A percentile compares a stretch with the other conserved stretches of the same genome.
Evolutionary conservation across 2,329 filamentous ascomycete genomes (phyloP).

Genomic region (Fusarium sp.): DNA sequence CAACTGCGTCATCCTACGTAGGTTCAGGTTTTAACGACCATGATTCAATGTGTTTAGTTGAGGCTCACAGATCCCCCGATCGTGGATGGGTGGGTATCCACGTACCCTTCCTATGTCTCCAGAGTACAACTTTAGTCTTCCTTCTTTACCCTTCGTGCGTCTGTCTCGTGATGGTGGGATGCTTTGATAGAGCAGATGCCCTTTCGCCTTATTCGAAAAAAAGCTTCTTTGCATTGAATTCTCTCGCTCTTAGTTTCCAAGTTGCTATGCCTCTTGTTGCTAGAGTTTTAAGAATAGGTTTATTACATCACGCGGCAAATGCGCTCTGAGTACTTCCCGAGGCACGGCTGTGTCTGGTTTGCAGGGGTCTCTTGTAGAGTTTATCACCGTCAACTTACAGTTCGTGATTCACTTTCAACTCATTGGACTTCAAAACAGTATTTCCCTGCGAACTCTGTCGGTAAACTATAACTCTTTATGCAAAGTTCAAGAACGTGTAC

Average conservation of each 20-base stretch:
- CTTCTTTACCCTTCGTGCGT: constrained; percentile 41
- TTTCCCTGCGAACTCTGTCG: background rate
- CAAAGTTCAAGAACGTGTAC: background rate
- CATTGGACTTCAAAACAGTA: too few species aligned
- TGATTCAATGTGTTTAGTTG: constrained; percentile 22
- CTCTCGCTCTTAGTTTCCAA: background rate
- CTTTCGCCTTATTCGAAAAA: constrained; percentile 12
- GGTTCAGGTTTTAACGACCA: background rate
- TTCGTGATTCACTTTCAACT: too few species aligned
- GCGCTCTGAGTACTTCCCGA: constrained; percentile 30
- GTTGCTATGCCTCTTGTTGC: constrained; percentile 20
- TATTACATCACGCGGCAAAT: constrained; percentile 36
- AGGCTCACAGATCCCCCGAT: constrained; percentile 35
- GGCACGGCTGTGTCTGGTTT: constrained; percentile 30
- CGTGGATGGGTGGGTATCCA: constrained; percentile 27
- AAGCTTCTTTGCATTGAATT: background rate
- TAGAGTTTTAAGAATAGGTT: background rate
- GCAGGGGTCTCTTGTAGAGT: constrained; percentile 19
- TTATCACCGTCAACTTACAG: constrained; percentile 14
- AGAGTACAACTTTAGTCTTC: constrained; percentile 34
- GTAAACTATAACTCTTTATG: constrained; percentile 9
- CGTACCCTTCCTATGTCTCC: constrained; percentile 12
- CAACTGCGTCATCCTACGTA: constrained; percentile 18
- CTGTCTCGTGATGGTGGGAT: constrained; percentile 44
- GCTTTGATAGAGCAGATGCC: constrained; percentile 14